Percentiles rank a stretch among this genome's conserved stretches.
These are phyloP conservation scores for Dactylis glomerata DNA, from an alignment of 176 grass and related monocot species.

Conservation along the genomic window DNA sequence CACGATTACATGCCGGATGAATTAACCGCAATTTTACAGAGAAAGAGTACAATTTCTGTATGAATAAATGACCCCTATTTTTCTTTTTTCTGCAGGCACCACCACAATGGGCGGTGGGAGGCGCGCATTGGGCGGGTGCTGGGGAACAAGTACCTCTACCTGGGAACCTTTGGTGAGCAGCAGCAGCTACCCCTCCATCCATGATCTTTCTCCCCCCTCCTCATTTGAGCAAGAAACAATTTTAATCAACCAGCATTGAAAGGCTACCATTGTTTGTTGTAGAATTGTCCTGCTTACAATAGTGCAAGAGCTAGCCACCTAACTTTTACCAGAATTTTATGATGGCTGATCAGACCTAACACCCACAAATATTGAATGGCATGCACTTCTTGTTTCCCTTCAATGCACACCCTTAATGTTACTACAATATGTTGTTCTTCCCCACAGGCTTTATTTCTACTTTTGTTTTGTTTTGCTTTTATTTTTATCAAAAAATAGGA, in stretches of 20 bases:
- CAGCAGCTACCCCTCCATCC: slow-evolving; percentile 11
- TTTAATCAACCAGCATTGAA: slow-evolving; percentile 26
- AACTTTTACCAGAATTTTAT: slow-evolving; percentile 44
- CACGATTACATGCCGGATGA: background rate
- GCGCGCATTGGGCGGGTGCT: slow-evolving; percentile 76
- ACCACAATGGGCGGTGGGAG: slow-evolving; percentile 93
- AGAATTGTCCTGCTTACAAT: slow-evolving; percentile 8
- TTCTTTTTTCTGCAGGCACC: slow-evolving; percentile 52
- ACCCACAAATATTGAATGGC: slow-evolving; percentile 40
- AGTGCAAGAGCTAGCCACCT: slow-evolving; percentile 30
- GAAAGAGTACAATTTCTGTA: background rate
- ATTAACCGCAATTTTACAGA: background rate
- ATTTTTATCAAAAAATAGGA: background rate
- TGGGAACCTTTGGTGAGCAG: slow-evolving; percentile 81
- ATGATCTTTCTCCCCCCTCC: slow-evolving; percentile 23
- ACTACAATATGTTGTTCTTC: background rate
- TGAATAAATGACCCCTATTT: background rate
- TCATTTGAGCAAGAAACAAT: slow-evolving; percentile 1
- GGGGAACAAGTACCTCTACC: slow-evolving; percentile 90
- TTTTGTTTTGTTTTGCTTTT: background rate
- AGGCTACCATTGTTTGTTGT: slow-evolving; percentile 38
- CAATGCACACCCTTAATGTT: slow-evolving; percentile 16
- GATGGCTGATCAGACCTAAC: slow-evolving; percentile 43
- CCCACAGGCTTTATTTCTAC: background rate
- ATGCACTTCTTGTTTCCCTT: slow-evolving; percentile 32